Evolutionary conservation across 768 basidiomycete genomes (phyloP), one percentile per base, ranked within the genome.

Genomic region (Zangia roseola): DNA sequence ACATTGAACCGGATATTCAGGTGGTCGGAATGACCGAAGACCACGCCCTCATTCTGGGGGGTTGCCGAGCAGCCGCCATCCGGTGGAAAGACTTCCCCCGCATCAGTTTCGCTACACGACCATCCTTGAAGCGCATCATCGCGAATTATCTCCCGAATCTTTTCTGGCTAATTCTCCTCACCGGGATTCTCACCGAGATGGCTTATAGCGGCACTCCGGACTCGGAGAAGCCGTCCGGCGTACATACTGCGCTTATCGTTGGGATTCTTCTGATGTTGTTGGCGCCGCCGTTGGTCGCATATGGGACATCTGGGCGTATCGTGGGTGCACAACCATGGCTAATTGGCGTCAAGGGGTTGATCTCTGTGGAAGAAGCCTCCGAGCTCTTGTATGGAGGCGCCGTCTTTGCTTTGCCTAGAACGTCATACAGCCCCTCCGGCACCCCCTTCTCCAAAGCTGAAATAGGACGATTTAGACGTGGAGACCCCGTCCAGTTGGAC

Each of bases 1-100:
- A 63, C 19, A 47, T 64, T 3, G 55, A 58, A 8, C 43, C 62
- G 0, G 43, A 46, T 1, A 40, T 54, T 17, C 55, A 54, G 46
- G 55, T 50, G 1, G 52, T 63, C 2, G 61, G 64, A 9, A 31
- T 61, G 40, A 66, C 58, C 2, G 24, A 45, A 12, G 50, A 8
- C 2, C 28, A 57, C 8, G 24, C 52, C 4, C 12, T 67, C 33
- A 50, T 63, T 10, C 45, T 64, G 10, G 64, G 59, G 25, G 64
- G 58, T 8, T 62, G 64, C 26, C 55, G 62, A 16, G 55, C 55
- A 6, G 45, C 55, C 0, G 10, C 47, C 10, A 64, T 67, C 20
- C 47, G 49, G 5, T 63, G 62, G 64, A 61, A 58, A 43, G 39
- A 52, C 20, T 63, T 67, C 4, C 61, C 62, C 10, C 28, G 41